Evolutionary conservation across 2,329 filamentous ascomycete genomes (phyloP).

Genomic region (Sarocladiaceae sp.): DNA sequence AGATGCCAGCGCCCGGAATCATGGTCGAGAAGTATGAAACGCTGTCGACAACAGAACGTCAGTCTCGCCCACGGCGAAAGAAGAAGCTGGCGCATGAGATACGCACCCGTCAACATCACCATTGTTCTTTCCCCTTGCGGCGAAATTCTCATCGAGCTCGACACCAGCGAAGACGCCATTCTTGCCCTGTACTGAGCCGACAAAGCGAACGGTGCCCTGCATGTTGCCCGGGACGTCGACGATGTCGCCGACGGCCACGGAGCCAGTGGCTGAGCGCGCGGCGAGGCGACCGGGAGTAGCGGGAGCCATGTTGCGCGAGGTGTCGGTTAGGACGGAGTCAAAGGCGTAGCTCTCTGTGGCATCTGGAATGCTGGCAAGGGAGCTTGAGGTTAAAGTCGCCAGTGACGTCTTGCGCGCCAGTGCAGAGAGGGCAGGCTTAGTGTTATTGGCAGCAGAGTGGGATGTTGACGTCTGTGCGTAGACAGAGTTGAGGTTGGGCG

Average conservation of each 20-base stretch:
- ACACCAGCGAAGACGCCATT: constrained; percentile 89
- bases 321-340: constrained; percentile 40
- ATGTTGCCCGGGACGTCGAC: constrained; percentile 94
- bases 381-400: constrained; percentile 58
- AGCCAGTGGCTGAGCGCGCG: constrained; percentile 30
- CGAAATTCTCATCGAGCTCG: constrained; percentile 77
- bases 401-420: constrained; percentile 66
- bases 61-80: constrained; percentile 8
- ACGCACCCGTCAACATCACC: constrained; percentile 90
- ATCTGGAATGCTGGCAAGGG: constrained; percentile 61
- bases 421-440: constrained; percentile 31
- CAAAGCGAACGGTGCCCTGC: constrained; percentile 81
- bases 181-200: constrained; percentile 82
- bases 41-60: constrained; percentile 28
- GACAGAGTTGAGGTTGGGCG: constrained; percentile 50
- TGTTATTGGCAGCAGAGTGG: not conserved
- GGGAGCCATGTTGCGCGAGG: constrained; percentile 42
- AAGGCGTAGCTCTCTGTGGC: constrained; percentile 57
- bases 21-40: constrained; percentile 76
- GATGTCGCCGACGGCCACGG: constrained; percentile 67
- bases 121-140: constrained; percentile 83
- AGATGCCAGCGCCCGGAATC: constrained; percentile 80
- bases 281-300: constrained; percentile 44
- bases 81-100: not conserved
- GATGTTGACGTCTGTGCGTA: constrained; percentile 27